These are phyloP conservation scores for Boletus semigastroideus DNA, from an alignment of 1,284 basidiomycete genomes.

Conservation along the genomic window DNA sequence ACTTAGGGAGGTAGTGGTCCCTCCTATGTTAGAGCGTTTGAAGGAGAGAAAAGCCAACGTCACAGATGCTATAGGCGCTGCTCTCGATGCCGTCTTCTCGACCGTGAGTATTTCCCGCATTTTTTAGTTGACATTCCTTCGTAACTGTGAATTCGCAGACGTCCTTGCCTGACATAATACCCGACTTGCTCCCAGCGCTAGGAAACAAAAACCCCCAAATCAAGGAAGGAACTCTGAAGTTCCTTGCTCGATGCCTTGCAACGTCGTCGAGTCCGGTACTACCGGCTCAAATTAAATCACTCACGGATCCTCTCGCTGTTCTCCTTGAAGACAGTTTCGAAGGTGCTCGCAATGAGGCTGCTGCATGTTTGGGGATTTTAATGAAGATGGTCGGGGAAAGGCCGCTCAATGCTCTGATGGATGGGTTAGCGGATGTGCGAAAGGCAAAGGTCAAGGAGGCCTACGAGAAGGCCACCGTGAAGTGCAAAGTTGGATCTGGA, in stretches of 20 bases:
- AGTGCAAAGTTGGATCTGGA: slow-evolving; percentile 69
- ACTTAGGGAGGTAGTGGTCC: slow-evolving; percentile 74
- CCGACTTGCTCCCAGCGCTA: slow-evolving; percentile 78
- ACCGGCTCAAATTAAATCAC: slow-evolving; percentile 78
- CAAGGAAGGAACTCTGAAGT: slow-evolving; percentile 91
- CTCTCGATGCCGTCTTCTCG: slow-evolving; percentile 87
- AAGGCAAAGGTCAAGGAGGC: slow-evolving; percentile 95
- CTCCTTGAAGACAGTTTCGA: slow-evolving; percentile 89
- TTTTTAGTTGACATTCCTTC: background rate
- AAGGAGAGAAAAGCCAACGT: slow-evolving; percentile 95
- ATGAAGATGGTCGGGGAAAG: slow-evolving; percentile 99
- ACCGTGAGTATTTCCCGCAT: slow-evolving; percentile 55
- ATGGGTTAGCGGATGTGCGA: slow-evolving; percentile 84
- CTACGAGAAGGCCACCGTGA: slow-evolving; percentile 85
- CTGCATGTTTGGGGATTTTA: slow-evolving; percentile 83
- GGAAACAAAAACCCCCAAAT: slow-evolving; percentile 97
- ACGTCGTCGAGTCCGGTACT: slow-evolving; percentile 68
- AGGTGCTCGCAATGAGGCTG: slow-evolving; percentile 89
- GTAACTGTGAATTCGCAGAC: slow-evolving; percentile 50
- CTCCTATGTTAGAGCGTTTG: slow-evolving; percentile 83
- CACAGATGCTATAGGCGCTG: slow-evolving; percentile 84
- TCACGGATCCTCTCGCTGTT: slow-evolving; percentile 76
- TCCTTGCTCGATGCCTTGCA: slow-evolving; percentile 79
- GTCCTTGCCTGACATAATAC: slow-evolving; percentile 78
- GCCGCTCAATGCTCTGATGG: slow-evolving; percentile 86